These are phyloP conservation scores for Firmiana major DNA, from an alignment of 345 rosid species.

Conservation along the genomic window DNA sequence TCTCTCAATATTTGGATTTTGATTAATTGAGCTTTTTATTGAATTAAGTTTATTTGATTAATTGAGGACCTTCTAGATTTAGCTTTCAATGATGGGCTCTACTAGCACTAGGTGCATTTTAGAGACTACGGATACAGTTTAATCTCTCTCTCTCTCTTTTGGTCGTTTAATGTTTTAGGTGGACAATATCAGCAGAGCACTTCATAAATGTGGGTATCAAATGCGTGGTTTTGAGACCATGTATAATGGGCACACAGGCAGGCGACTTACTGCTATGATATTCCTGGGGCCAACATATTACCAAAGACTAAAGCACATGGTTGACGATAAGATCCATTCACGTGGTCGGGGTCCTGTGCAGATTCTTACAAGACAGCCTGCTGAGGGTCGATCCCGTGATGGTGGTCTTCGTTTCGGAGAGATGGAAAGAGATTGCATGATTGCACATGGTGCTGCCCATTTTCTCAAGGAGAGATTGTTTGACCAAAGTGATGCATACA, in stretches of 20 bases:
- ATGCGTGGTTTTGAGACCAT: constrained; percentile 98
- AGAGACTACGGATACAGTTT: background rate
- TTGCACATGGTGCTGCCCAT: constrained; percentile 94
- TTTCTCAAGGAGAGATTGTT: constrained; percentile 93
- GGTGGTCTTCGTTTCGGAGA: constrained; percentile 98
- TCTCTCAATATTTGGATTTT: background rate
- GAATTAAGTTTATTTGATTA: background rate
- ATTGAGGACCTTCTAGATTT: background rate
- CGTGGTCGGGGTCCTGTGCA: constrained; percentile 98
- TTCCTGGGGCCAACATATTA: constrained; percentile 98
- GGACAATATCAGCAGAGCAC: constrained; percentile 97
- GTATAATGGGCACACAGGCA: constrained; percentile 97
- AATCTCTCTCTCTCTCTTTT: background rate
- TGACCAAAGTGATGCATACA: constrained; percentile 96
- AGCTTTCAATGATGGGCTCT: background rate
- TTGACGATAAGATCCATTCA: constrained; percentile 95
- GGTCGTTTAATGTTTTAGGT: constrained; percentile 45
- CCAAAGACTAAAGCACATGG: constrained; percentile 97
- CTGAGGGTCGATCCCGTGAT: constrained; percentile 97
- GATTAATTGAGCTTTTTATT: background rate
- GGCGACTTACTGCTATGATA: constrained; percentile 80
- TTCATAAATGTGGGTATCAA: constrained; percentile 96
- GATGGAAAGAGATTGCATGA: constrained; percentile 98
- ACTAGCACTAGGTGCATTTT: background rate
- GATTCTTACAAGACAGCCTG: constrained; percentile 94